A percentile compares a stretch with the other conserved stretches of the same genome.
phyloP scores from a whole-genome alignment of 768 basidiomycete genomes.

The Russula emetica region DNA sequence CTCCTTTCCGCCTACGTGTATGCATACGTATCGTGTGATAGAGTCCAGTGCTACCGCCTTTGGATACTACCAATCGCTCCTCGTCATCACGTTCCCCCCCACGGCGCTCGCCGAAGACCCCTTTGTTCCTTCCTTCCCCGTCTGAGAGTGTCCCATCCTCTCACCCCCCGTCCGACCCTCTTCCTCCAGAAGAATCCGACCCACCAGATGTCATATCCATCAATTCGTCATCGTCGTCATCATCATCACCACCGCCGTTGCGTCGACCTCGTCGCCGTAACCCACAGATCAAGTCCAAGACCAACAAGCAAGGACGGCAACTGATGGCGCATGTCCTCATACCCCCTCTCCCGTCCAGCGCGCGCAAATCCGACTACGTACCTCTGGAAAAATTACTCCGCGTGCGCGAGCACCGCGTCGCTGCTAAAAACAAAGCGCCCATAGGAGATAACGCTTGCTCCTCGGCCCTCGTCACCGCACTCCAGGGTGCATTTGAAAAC shows the following conservation, averaged over 20 bases:
- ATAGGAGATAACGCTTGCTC: constrained; percentile 3
- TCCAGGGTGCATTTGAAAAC: constrained; percentile 12
- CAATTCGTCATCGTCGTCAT: not conserved
- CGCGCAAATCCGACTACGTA: constrained; percentile 1
- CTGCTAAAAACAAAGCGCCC: not conserved
- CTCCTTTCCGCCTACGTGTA: constrained; percentile 1
- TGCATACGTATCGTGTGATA: constrained; percentile 2
- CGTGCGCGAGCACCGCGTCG: not conserved
- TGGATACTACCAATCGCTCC: not conserved
- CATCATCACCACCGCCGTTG: not conserved
- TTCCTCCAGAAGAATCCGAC: not conserved
- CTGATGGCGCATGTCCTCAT: constrained; percentile 14
- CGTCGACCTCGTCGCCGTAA: constrained; percentile 6
- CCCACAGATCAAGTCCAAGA: not conserved
- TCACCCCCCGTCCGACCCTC: not conserved
- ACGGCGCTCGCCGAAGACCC: constrained; percentile 3
- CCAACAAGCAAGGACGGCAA: constrained; percentile 10
- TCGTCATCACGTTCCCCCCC: constrained; percentile 1
- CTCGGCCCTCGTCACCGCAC: not conserved
- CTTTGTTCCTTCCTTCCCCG: constrained; percentile 17
- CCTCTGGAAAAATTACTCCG: not conserved
- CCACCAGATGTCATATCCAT: constrained; percentile 11
- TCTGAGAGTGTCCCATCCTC: not conserved
- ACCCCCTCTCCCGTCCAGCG: not conserved
- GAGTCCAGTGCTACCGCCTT: not conserved